Percentiles rank a stretch among this genome's conserved stretches.
Conservation (phyloP, 139 green algal species). For the Picochlorum sp. region DNA sequence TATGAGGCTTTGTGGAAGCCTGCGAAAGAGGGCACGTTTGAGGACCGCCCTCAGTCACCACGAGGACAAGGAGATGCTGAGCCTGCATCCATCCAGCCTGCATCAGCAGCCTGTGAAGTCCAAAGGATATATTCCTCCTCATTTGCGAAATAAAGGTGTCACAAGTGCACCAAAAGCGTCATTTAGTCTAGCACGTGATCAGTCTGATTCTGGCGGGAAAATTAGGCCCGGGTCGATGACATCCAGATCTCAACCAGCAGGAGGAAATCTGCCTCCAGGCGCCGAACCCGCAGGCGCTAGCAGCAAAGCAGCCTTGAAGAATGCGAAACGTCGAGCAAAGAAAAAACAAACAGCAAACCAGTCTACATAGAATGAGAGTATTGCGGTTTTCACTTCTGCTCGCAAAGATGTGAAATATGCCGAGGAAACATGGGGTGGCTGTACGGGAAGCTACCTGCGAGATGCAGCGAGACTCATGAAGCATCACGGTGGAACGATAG, state of each 20-base stretch:
- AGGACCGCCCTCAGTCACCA: conserved; percentile 59
- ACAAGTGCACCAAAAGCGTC: conserved; percentile 20
- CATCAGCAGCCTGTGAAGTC: conserved; percentile 11
- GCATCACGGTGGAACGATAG: too few relatives aligned
- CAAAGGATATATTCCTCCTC: conserved; percentile 44
- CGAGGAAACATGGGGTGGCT: too few relatives aligned
- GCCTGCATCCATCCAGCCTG: conserved; percentile 10
- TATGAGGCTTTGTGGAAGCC: conserved; percentile 65
- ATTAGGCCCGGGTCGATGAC: conserved; percentile 5
- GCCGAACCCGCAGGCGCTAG: conserved; percentile 6
- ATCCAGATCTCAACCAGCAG: conserved; percentile 7
- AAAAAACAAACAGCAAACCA: conserved; percentile 4
- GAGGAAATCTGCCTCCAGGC: conserved; percentile 35
- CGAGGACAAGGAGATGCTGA: conserved; percentile 22
- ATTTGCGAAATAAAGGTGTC: conserved; percentile 23
- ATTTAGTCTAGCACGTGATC: conserved; percentile 45
- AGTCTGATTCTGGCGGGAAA: conserved; percentile 32
- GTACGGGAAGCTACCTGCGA: too few relatives aligned
- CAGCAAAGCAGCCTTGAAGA: conserved; percentile 60
- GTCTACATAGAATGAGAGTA: too few relatives aligned
- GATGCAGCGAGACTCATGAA: too few relatives aligned
- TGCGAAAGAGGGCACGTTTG: conserved; percentile 22
- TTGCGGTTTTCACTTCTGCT: too few relatives aligned
- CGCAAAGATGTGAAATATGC: too few relatives aligned
- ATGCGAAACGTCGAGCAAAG: conserved; percentile 44